Evolutionary conservation across 106 monocot species (phyloP), one percentile per base, ranked within the genome.

Genomic region (Gastrodia elata): DNA sequence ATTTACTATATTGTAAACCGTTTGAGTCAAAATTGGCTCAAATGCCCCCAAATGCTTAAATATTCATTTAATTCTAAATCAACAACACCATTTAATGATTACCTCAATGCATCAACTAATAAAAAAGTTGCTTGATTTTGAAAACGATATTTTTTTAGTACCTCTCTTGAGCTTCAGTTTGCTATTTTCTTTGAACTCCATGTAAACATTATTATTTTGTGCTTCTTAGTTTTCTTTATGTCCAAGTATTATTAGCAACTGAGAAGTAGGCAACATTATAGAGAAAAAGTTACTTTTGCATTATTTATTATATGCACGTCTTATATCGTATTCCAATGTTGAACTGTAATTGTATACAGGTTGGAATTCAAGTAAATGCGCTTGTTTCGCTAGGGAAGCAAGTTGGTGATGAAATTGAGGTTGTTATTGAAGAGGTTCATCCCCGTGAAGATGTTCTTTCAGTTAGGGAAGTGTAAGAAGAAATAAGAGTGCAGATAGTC

Each of bases 381-480:
- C 68, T 74, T 39, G 84, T 92, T 27, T 90, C 92, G 3, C 20
- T 65, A 37, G 90, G 88, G 34, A 84, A 73, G 73, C 81, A 84
- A 67, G 78, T 88, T 30, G 97, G 97, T 3, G 97, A 97, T 83
- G 83, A 88, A 49, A 57, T 91, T 64, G 75, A 81, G 39, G 86
- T 97, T 52, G 18, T 68, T 48, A 74, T 93, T 1, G 82, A 77
- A 38, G 81, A 83, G 43, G 76, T 88, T 76, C 82, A 97, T 83
- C 92, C 97, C 27, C 87, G 97, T 58, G 84, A 88, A 68, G 97
- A 97, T 80, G 65, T 90, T 6, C 87, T 97, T 52, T 83, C 72
- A 15, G 35, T 94, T 34, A 85, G 78, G 26, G 90, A 88, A 77
- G 80, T 78, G 1, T 77, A 72, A 70, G 11, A 8, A 22, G 13